Percentiles rank a stretch among this genome's conserved stretches.
Evolutionary conservation across 306 rosid species (phyloP).

Genomic region (Castanospermum australe): DNA sequence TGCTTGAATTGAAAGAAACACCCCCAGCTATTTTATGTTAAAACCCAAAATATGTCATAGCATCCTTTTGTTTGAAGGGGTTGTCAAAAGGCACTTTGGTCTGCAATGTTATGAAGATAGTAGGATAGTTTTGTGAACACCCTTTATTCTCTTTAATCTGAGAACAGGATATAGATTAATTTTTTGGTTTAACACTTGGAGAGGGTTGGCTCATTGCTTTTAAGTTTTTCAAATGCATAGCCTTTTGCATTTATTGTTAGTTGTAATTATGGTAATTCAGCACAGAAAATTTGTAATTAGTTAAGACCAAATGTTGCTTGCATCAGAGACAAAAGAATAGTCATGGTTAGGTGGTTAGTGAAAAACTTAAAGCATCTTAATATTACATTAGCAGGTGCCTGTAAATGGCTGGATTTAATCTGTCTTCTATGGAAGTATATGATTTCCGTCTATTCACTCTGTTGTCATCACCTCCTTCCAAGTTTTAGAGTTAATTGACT

Average conservation of each 20-base stretch:
- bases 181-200: background rate
- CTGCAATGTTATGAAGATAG: too few species aligned
- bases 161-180: background rate
- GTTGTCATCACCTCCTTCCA: background rate
- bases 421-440: background rate
- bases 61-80: too few species aligned
- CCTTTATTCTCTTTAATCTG: background rate
- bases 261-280: background rate
- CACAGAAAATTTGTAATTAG: background rate
- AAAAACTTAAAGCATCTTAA: background rate
- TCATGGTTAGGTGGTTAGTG: background rate
- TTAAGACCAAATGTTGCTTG: background rate
- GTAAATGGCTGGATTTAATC: background rate
- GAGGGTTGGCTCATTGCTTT: background rate
- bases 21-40: too few species aligned
- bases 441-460: background rate
- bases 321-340: background rate
- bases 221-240: slow-evolving; percentile 12
- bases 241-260: background rate
- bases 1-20: too few species aligned
- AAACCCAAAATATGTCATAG: too few species aligned
- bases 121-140: too few species aligned
- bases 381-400: background rate
- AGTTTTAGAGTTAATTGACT: background rate
- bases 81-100: too few species aligned